Evolutionary conservation across 2,329 filamentous ascomycete species (phyloP).

Genomic region (Trichoderma aggressivum): DNA sequence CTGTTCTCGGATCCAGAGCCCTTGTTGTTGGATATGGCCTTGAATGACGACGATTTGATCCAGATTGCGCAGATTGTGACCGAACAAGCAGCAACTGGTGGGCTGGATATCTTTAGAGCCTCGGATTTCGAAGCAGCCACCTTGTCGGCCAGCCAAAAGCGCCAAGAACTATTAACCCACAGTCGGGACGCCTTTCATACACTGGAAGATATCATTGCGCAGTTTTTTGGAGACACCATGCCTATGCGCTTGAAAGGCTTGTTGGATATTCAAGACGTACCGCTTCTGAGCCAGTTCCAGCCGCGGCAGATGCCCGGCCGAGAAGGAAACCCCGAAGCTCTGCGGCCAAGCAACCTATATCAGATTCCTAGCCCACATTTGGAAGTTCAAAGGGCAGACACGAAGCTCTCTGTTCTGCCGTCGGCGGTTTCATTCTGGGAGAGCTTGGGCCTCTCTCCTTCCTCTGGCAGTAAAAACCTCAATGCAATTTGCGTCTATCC

Average conservation of each 20-base stretch:
- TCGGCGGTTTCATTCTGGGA: slow-evolving; percentile 80
- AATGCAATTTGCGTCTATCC: slow-evolving; percentile 69
- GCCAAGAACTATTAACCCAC: slow-evolving; percentile 41
- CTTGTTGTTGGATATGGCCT: slow-evolving; percentile 41
- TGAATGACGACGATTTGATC: slow-evolving; percentile 59
- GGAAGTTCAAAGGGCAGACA: slow-evolving; percentile 67
- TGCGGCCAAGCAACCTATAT: slow-evolving; percentile 54
- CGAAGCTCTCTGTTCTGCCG: slow-evolving; percentile 68
- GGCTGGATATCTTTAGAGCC: slow-evolving; percentile 35
- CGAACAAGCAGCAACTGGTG: slow-evolving; percentile 61
- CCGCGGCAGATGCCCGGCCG: slow-evolving; percentile 44
- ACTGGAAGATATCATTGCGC: slow-evolving; percentile 44
- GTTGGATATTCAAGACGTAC: slow-evolving; percentile 56
- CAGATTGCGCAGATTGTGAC: slow-evolving; percentile 68
- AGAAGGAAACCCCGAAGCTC: slow-evolving; percentile 42
- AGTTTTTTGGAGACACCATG: slow-evolving; percentile 40
- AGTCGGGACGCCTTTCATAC: slow-evolving; percentile 48
- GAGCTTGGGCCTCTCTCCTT: slow-evolving; percentile 69
- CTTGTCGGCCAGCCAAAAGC: slow-evolving; percentile 33
- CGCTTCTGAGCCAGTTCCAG: slow-evolving; percentile 51
- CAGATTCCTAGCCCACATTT: slow-evolving; percentile 66
- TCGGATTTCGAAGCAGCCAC: slow-evolving; percentile 21
- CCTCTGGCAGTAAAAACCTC: slow-evolving; percentile 68
- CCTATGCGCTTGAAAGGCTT: slow-evolving; percentile 45
- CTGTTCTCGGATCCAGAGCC: slow-evolving; percentile 61